Evolutionary conservation across 306 rosid genomes (phyloP), one percentile per base, ranked within the genome.

Genomic region (Vigna reflexopilosa): DNA sequence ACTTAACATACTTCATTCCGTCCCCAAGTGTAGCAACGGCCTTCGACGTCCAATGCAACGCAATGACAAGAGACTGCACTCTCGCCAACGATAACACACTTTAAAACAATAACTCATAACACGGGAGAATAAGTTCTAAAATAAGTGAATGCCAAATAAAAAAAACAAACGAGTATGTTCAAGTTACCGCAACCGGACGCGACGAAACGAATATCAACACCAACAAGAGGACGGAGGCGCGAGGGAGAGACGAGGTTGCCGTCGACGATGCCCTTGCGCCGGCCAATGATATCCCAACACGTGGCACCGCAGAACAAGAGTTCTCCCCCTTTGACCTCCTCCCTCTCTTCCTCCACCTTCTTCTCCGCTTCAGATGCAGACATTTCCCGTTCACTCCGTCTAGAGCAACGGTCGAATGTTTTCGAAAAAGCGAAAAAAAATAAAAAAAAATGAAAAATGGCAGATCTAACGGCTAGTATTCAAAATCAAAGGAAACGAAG

Each of bases 1-100:
- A 63, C 77, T 65, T 20, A 38, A 2, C 90, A 59, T 87, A 69
- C 99, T 93, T 95, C 99, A 57, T 95, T 95, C 38, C 99, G 99
- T 61, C 99, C 98, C 99, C 99, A 95, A 14, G 98, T 93, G 76
- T 95, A 95, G 78, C 99, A 95, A 65, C 98, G 96, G 77, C 99
- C 99, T 59, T 88, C 98, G 9, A 87, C 91, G 67, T 95, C 99
- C 89, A 95, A 88, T 9, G 99, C 99, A 81, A 92, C 96, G 34
- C 99, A 95, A 82, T 95, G 99, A 84, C 97, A 95, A 48, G 99
- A 89, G 17, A 81, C 98, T 95, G 78, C 88, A 82, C 83, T 80
- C 83, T 87, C 65, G 80, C 13, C 62, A 32, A 59, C 57, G 9
- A 16, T 62, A 4, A 38, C n/a, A 71, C 7, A 20, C 26, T 51